Base-by-base conservation (phyloP, 805 yeast species). In the Saccharomyces jurei region DNA sequence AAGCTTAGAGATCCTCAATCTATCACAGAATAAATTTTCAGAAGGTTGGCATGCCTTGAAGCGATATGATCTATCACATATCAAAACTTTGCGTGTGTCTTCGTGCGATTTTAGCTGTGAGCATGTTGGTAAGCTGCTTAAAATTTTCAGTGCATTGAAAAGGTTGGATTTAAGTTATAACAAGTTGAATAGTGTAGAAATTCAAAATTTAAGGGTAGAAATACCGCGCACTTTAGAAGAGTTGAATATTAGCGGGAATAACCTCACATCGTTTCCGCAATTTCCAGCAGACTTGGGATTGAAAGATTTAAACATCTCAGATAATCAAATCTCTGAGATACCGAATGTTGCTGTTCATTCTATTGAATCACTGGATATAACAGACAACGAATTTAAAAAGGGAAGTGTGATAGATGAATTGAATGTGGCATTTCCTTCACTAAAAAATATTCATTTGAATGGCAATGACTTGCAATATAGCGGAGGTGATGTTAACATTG, bases 371-470 rank as follows among this genome's bases (percentile, higher is more conserved):
- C 63, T 88, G 1, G 85, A 86, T 62, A 50, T 88, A 8, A 68
- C 86, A 14, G 57, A 73, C 55, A 87, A 86, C 61, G 41, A 58
- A 0, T 71, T 88, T 1, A 27, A 56, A 0, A 41, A 62, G 0
- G 86, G 87, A 85, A 48, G 56, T 0, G 75, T 68, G 25, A 64
- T 86, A 2, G 88, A 83, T 54, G n/a, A 48, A 0, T 50, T 85
- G 1, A 59, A 64, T 2, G 48, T 50, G 0, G 28, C 59, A 6
- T 76, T 81, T 46, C 80, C 83, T 0, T 60, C 68, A 8, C 63
- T 88, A 6, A 51, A 54, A 1, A 72, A 77, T 1, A 63, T 89
- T 0, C 72, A 81, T 50, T 70, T 86, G 14, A 74, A 74, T 52
- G 73, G 69, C 4, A 86, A 86, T 55, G 86, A 89, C 0, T 44